Base-by-base conservation (phyloP, 1,284 basidiomycete genomes). In the Fereydounia khargensis region DNA sequence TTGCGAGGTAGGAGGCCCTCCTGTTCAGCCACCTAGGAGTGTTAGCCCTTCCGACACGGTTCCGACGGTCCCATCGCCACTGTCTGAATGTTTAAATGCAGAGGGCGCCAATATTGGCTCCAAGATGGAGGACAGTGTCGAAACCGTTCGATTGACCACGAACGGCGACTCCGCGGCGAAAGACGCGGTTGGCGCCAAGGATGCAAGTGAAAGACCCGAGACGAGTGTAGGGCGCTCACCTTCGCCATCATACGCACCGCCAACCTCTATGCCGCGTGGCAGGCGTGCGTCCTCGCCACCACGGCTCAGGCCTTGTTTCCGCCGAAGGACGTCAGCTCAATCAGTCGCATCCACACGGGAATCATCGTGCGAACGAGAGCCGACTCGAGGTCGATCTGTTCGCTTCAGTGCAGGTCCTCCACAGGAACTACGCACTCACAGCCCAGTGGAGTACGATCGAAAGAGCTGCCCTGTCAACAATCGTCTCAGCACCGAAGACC, bases 361-460 rank as follows among this genome's bases (percentile, higher is more conserved):
- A 23, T 74, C 71, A 6, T 65, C 61, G 2, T 65, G 65, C 34
- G 71, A 73, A 22, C 47, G 60, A 23, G 64, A 65, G 28, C 25
- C 42, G 8, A 42, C 42, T 8, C 51, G 59, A 4, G 52, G 56
- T 9, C 59, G 60, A 14, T 59, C 61, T 1, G 73, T 75, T 10
- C 65, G 71, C 22, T 75, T 75, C 53, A 66, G 58, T 35, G 49
- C 39, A 18, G 43, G 55, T 7, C 71, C 73, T 9, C 72, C 72
- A 5, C 52, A 65, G 30, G 67, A 70, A 43, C 17, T 69, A 24
- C 57, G 69, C 6, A 72, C 73, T 0, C 73, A 75, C 45, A 70
- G 65, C 35, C 71, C 73, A 4, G 71, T 73, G 19, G 73, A 75
- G 14, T 75, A 75, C 47, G 73, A 75, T 36, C 65, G 73, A 22